A percentile compares a stretch with the other conserved stretches of the same genome.
Evolutionary conservation across 2,329 filamentous ascomycete species (phyloP).

Genomic region (Fusarium mundagurra): DNA sequence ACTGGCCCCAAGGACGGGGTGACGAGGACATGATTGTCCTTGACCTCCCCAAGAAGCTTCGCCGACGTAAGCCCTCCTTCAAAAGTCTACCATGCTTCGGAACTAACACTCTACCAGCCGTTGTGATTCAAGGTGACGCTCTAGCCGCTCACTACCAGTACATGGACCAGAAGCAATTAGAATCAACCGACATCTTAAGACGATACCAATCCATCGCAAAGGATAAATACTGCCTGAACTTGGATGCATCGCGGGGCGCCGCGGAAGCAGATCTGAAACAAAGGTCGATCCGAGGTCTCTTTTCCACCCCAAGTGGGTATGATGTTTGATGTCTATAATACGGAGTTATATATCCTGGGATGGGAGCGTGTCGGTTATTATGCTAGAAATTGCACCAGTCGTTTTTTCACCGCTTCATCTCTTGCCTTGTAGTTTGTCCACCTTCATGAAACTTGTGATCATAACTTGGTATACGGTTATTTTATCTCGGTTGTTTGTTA

Average conservation of each 20-base stretch:
- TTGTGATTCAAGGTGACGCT: slow-evolving; percentile 23
- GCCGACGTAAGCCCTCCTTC: slow-evolving; percentile 18
- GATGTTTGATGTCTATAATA: not conserved
- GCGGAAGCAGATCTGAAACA: not conserved
- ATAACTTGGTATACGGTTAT: not conserved
- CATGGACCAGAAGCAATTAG: slow-evolving; percentile 7
- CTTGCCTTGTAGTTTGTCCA: not conserved
- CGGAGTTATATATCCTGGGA: not conserved
- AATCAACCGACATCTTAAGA: slow-evolving; percentile 17
- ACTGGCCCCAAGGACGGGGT: not conserved
- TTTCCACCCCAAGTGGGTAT: not conserved
- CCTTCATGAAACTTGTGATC: not conserved
- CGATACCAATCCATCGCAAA: slow-evolving; percentile 24
- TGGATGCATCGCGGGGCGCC: not conserved
- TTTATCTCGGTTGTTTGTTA: not conserved
- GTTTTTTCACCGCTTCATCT: not conserved
- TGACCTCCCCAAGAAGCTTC: slow-evolving; percentile 18
- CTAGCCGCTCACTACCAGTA: slow-evolving; percentile 32
- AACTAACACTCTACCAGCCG: slow-evolving; percentile 7
- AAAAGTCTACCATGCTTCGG: not conserved
- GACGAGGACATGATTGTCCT: slow-evolving; percentile 25
- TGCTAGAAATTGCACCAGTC: not conserved
- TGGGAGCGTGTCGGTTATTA: not conserved
- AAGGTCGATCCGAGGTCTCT: not conserved
- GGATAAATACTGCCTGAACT: slow-evolving; percentile 17